Evolutionary conservation across 2,329 filamentous ascomycete species (phyloP).

Genomic region (Aspergillus sp.): DNA sequence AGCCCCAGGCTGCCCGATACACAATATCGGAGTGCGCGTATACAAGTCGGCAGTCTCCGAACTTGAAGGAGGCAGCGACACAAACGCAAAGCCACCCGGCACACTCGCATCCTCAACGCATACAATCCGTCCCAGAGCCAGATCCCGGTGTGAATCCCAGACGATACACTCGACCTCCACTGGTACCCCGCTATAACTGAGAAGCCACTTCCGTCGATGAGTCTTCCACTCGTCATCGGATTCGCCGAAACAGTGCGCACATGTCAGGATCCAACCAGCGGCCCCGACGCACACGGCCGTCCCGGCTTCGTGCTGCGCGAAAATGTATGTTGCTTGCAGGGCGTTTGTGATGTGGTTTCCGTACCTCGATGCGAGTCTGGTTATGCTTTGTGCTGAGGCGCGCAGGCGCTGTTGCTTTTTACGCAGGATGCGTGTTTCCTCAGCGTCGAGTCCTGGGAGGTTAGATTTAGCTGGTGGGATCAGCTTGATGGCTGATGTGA

Average conservation of each 20-base stretch:
- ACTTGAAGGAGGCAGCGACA: constrained; percentile 10
- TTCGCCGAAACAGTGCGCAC: constrained; percentile 58
- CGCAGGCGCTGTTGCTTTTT: constrained; percentile 4
- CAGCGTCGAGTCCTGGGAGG: not conserved
- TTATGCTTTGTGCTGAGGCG: not conserved
- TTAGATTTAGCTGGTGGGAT: not conserved
- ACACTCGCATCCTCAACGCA: constrained; percentile 30
- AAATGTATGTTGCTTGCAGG: constrained; percentile 43
- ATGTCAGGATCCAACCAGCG: constrained; percentile 54
- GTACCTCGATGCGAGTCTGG: not conserved
- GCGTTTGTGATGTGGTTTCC: not conserved
- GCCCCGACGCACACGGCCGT: constrained; percentile 56
- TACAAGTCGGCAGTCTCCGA: not conserved
- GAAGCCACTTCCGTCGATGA: constrained; percentile 43
- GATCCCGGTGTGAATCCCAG: constrained; percentile 52
- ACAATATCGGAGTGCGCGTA: not conserved
- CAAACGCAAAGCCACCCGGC: not conserved
- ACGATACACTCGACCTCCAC: constrained; percentile 46
- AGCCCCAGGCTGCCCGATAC: constrained; percentile 46
- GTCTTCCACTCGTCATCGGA: constrained; percentile 30
- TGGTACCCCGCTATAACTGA: constrained; percentile 48
- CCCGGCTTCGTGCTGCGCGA: constrained; percentile 55
- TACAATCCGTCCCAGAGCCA: constrained; percentile 53
- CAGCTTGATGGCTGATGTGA: not conserved
- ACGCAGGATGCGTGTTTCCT: not conserved